These are phyloP conservation scores for Skeletonema grethae DNA, from an alignment of 108 stramenopile species.

Conservation along the genomic window DNA sequence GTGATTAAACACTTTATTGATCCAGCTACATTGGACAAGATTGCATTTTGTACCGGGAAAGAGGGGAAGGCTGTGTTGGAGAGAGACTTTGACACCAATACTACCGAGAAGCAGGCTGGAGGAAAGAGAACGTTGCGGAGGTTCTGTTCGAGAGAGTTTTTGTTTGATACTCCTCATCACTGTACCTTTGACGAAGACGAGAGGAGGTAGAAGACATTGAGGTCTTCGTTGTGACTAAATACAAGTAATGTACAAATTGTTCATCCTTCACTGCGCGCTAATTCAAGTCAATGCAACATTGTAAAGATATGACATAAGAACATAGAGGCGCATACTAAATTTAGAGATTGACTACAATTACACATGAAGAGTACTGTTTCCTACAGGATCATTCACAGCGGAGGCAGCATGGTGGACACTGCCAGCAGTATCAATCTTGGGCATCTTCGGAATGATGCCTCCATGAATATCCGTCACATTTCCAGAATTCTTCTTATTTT, in stretches of 20 bases:
- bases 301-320: no score
- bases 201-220: background rate
- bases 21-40: slow-evolving; percentile 82
- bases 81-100: slow-evolving; percentile 47
- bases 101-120: slow-evolving; percentile 65
- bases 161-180: slow-evolving; percentile 63
- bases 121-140: slow-evolving; percentile 47
- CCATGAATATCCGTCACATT: background rate
- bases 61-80: slow-evolving; percentile 54
- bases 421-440: slow-evolving; percentile 1
- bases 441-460: background rate
- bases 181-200: slow-evolving; percentile 62
- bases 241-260: background rate
- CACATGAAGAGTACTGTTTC: background rate
- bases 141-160: slow-evolving; percentile 72
- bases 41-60: slow-evolving; percentile 68
- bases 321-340: no score
- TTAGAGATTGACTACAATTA: background rate
- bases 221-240: no score
- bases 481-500: slow-evolving; percentile 18
- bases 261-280: background rate
- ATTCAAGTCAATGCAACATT: no score
- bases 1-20: slow-evolving; percentile 88
- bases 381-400: slow-evolving; percentile 6
- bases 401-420: background rate